Evolutionary conservation across 169 alveolate genomes (phyloP).

Genomic region (Theileria luwenshuni): DNA sequence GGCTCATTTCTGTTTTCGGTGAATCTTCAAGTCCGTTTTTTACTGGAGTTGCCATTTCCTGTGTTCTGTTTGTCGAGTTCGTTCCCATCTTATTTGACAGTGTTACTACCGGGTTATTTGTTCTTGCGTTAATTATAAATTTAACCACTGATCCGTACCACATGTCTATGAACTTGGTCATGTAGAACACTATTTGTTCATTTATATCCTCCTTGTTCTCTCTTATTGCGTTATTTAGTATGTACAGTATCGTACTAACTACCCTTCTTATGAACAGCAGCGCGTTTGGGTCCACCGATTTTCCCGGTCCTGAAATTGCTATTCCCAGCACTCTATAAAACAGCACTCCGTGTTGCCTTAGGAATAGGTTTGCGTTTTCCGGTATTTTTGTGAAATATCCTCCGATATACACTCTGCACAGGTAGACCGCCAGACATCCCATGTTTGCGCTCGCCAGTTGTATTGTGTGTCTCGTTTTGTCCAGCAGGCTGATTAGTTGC

Average conservation of each 20-base stretch:
- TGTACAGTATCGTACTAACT: constrained; percentile 1
- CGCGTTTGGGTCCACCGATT: constrained; percentile 27
- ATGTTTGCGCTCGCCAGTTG: constrained; percentile 40
- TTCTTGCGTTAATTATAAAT: constrained; percentile 20
- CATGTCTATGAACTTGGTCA: constrained; percentile 45
- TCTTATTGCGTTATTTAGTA: not conserved
- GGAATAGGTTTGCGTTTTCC: constrained; percentile 3
- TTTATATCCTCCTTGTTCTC: not conserved
- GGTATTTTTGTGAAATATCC: constrained; percentile 1
- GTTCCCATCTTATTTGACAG: constrained; percentile 8
- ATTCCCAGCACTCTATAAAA: constrained; percentile 31
- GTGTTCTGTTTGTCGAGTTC: too few relatives aligned
- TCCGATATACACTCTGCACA: constrained; percentile 44
- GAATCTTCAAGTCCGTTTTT: not conserved
- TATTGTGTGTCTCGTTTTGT: constrained; percentile 12
- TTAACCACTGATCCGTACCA: constrained; percentile 60
- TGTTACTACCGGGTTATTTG: constrained; percentile 21
- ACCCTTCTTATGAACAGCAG: constrained; percentile 39
- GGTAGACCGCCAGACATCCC: constrained; percentile 38
- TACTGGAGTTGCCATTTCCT: not conserved
- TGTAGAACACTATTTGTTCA: constrained; percentile 4
- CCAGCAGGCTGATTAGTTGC: constrained; percentile 32
- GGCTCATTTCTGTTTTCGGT: not conserved
- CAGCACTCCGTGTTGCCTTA: constrained; percentile 32
- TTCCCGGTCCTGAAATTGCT: constrained; percentile 36